A percentile compares a stretch with the other conserved stretches of the same genome.
Conservation (phyloP, 2,329 filamentous ascomycete species). For the Talaromyces sp. region DNA sequence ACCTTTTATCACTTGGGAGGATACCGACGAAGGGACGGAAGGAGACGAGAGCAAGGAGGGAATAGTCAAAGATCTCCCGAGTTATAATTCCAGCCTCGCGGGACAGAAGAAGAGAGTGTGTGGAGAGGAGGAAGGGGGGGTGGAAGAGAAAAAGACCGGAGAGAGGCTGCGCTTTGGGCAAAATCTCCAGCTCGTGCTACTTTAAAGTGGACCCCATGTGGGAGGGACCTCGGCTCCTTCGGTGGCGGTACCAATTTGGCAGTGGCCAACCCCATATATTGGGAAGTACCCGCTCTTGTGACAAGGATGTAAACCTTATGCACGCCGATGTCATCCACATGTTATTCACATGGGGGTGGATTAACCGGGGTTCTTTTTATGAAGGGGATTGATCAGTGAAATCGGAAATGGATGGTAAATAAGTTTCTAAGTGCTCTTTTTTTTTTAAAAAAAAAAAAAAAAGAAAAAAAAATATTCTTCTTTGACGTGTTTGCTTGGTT, state of each 20-base stretch:
- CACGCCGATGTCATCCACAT: conserved; percentile 21
- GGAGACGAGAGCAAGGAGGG: background rate
- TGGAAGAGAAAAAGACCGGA: conserved; percentile 19
- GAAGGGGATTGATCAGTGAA: too few relatives aligned
- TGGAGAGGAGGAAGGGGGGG: conserved; percentile 16
- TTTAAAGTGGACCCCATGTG: background rate
- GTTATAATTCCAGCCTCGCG: conserved; percentile 45
- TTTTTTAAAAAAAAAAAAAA: too few relatives aligned
- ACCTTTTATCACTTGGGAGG: background rate
- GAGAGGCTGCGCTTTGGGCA: conserved; percentile 18
- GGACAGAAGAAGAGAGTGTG: conserved; percentile 8
- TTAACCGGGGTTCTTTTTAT: background rate
- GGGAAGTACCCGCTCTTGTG: conserved; percentile 13
- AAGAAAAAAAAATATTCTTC: too few relatives aligned
- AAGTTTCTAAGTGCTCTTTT: too few relatives aligned
- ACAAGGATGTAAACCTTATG: conserved; percentile 3
- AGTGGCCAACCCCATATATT: conserved; percentile 2
- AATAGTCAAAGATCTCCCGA: background rate
- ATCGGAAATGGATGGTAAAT: too few relatives aligned
- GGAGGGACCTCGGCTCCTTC: conserved; percentile 23
- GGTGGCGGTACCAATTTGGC: conserved; percentile 8
- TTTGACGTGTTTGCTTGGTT: too few relatives aligned
- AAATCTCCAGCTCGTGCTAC: conserved; percentile 8
- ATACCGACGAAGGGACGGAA: background rate
- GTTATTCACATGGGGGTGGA: conserved; percentile 19